Evolutionary conservation across 352 stramenopile species (phyloP).

Genomic region (Salisapilia sapeloensis): DNA sequence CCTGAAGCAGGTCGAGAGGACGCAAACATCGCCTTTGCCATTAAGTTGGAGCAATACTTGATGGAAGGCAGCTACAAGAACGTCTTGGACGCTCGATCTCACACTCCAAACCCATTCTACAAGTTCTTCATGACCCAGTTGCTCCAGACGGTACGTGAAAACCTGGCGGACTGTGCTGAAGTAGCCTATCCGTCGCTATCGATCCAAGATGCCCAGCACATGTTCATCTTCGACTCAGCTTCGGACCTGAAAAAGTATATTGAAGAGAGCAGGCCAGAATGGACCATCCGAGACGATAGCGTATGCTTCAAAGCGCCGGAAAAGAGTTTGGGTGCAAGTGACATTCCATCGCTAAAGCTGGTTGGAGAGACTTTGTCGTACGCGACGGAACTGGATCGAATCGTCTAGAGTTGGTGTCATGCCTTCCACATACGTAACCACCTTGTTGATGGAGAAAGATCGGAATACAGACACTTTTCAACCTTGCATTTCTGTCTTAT

Average conservation of each 20-base stretch:
- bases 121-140: constrained; percentile 89
- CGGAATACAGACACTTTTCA: too few species aligned
- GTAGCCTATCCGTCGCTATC: constrained; percentile 86
- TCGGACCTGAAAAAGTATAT: constrained; percentile 79
- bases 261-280: constrained; percentile 79
- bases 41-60: constrained; percentile 84
- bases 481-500: too few species aligned
- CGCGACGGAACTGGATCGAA: constrained; percentile 90
- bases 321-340: constrained; percentile 69
- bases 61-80: constrained; percentile 91
- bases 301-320: constrained; percentile 85
- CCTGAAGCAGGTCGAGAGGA: constrained; percentile 65
- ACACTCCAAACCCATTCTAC: constrained; percentile 86
- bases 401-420: too few species aligned
- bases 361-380: constrained; percentile 91
- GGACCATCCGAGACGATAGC: constrained; percentile 64
- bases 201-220: constrained; percentile 73
- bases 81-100: constrained; percentile 70
- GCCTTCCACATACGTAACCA: too few species aligned
- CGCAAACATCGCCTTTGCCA: constrained; percentile 76
- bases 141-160: constrained; percentile 88
- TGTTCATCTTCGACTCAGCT: constrained; percentile 86
- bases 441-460: too few species aligned
- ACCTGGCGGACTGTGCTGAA: constrained; percentile 92
- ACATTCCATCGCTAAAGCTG: constrained; percentile 90